Base-by-base conservation (phyloP, 768 basidiomycete species). In the Termitomyces sp. region DNA sequence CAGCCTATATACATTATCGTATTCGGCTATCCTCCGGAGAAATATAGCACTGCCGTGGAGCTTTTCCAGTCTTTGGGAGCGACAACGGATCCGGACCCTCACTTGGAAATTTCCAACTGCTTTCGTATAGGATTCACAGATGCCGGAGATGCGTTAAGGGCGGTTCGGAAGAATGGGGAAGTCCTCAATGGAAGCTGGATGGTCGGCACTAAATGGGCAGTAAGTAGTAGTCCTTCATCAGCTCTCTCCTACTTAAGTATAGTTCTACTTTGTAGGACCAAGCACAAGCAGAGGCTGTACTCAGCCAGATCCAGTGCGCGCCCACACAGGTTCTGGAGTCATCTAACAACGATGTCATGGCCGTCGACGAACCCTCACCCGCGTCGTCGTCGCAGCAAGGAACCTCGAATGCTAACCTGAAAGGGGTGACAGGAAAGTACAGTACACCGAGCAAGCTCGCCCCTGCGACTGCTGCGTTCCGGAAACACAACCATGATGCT, bases 21-120 rank as follows among this genome's bases (percentile, higher is more conserved):
- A 56, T 96, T 93, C 63, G 94, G 94, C n/a, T 96, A 94, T 70
- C 92, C 94, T 5, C 77, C 85, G 37, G 90, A 94, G 72, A 86
- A 86, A 68, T 90, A 88, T 71, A 85, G 82, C 56, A 69, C 86
- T 15, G 86, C 89, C 0, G 84, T 83, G 15, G 89, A 89, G 67
- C 89, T 89, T 71, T 89, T 92, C 77, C 83, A 81, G 65, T 85
- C 86, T 1, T 74, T 96, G 9, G 92, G 91, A 8, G 83, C 84
- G 14, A 75, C 86, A 38, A 87, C 88, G 3, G 88, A 88, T 17
- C 79, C 88, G 0, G 86, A 91, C 51, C 82, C 81, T 10, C 84
- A 87, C 68, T 71, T 78, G 0, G 89, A 92, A 47, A 83, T 94
- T 20, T 70, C 79, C 29, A 95, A 95, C 71, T 93, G 91, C 75